Evolutionary conservation across 2,329 filamentous ascomycete species (phyloP).

Genomic region (Fusarium kyushuense): DNA sequence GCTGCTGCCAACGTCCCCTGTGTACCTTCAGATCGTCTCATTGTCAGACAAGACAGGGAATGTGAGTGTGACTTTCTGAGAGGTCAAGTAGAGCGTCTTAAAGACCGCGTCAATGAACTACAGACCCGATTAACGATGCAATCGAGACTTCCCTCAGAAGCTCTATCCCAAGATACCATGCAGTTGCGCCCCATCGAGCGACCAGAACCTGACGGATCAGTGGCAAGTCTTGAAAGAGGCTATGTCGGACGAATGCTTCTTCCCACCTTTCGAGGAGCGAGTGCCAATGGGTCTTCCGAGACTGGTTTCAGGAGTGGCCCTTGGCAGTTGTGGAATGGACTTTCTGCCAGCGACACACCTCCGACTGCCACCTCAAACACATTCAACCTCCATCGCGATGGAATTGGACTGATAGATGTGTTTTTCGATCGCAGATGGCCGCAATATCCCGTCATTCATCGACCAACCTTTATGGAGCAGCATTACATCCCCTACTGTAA

Average conservation of each 20-base stretch:
- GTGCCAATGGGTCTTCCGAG: constrained; percentile 14
- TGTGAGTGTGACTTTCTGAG: constrained; percentile 41
- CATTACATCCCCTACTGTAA: constrained; percentile 37
- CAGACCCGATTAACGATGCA: constrained; percentile 28
- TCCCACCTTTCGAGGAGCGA: constrained; percentile 33
- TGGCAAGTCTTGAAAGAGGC: constrained; percentile 27
- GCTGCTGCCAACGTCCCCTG: constrained; percentile 30
- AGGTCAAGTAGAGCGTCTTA: constrained; percentile 31
- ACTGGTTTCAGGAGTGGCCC: constrained; percentile 38
- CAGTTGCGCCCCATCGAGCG: constrained; percentile 9
- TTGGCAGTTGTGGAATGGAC: constrained; percentile 42
- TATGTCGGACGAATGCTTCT: constrained; percentile 41
- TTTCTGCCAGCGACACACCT: constrained; percentile 33
- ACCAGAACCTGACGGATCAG: constrained; percentile 16
- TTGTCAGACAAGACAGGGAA: constrained; percentile 35
- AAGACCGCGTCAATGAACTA: constrained; percentile 30
- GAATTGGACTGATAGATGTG: constrained; percentile 27
- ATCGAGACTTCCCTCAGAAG: not conserved
- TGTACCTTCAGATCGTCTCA: constrained; percentile 41
- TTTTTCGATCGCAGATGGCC: constrained; percentile 44
- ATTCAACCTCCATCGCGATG: constrained; percentile 33
- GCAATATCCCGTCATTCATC: constrained; percentile 40
- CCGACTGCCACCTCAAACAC: constrained; percentile 11
- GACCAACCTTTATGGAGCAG: constrained; percentile 40
- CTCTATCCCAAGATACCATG: not conserved